A percentile compares a stretch with the other conserved stretches of the same genome.
phyloP scores from a whole-genome alignment of 345 rosid genomes.

The Murraya paniculata region DNA sequence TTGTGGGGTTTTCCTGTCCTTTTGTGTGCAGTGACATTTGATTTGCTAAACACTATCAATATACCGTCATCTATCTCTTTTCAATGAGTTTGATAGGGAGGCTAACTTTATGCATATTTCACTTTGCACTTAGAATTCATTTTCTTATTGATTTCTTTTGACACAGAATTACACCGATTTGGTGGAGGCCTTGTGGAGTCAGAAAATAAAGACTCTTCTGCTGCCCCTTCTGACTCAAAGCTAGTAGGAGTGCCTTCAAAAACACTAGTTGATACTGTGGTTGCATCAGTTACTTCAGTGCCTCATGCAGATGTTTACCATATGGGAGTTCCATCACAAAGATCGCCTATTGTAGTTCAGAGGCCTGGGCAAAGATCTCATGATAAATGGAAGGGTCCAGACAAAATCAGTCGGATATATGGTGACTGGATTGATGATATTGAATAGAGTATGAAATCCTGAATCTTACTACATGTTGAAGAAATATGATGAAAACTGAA shows the following conservation, averaged over 20 bases:
- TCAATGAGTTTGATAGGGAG: background rate
- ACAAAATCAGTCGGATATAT: slow-evolving; percentile 90
- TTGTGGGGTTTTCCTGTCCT: background rate
- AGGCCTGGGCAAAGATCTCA: slow-evolving; percentile 80
- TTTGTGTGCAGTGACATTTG: background rate
- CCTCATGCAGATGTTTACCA: slow-evolving; percentile 61
- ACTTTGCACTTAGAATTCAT: slow-evolving; percentile 4
- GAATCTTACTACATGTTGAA: background rate
- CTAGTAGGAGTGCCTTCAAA: slow-evolving; percentile 59
- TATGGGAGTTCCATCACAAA: slow-evolving; percentile 70
- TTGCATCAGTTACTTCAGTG: slow-evolving; percentile 43
- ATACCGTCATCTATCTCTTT: background rate
- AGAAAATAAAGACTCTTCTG: slow-evolving; percentile 56
- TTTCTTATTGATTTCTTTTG: background rate
- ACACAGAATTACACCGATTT: slow-evolving; percentile 79
- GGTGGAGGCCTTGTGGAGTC: slow-evolving; percentile 77
- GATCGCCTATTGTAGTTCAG: slow-evolving; percentile 58
- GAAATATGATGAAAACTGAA: slow-evolving; percentile 1
- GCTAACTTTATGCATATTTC: background rate
- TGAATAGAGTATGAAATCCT: slow-evolving; percentile 40
- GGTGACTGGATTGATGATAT: slow-evolving; percentile 98
- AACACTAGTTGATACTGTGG: slow-evolving; percentile 44
- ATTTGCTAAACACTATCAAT: background rate
- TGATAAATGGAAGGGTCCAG: slow-evolving; percentile 98
- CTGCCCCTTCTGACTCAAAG: slow-evolving; percentile 53